phyloP scores from a whole-genome alignment of 2,329 filamentous ascomycete species.

The Aspergillus fijiensis region DNA sequence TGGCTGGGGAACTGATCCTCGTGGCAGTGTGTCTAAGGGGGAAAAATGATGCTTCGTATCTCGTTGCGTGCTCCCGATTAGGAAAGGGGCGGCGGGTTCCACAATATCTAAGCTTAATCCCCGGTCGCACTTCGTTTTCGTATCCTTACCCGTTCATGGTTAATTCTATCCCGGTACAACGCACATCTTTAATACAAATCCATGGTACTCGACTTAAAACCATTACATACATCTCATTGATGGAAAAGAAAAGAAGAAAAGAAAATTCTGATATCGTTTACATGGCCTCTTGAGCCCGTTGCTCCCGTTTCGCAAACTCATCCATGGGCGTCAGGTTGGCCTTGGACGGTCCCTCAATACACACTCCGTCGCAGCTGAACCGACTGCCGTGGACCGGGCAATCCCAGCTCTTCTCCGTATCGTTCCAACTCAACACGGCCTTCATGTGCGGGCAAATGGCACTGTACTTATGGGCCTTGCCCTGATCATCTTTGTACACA shows the following conservation, averaged over 20 bases:
- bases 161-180: not conserved
- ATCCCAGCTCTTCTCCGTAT: conserved; percentile 55
- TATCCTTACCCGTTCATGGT: not conserved
- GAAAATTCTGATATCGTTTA: not conserved
- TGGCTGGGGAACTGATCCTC: not conserved
- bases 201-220: not conserved
- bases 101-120: not conserved
- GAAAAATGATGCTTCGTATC: not conserved
- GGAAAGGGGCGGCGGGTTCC: not conserved
- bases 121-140: not conserved
- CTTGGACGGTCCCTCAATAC: conserved; percentile 44
- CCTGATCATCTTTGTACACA: conserved; percentile 57
- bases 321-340: conserved; percentile 31
- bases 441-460: conserved; percentile 59
- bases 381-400: conserved; percentile 51
- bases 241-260: too few species aligned
- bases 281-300: not conserved
- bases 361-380: conserved; percentile 45
- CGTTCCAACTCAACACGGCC: conserved; percentile 59
- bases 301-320: not conserved
- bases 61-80: conserved; percentile 1
- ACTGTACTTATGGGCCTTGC: conserved; percentile 52
- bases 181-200: not conserved
- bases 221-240: not conserved
- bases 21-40: not conserved